Base-by-base conservation (phyloP, 306 rosid species). In the Quercus agrifolia region DNA sequence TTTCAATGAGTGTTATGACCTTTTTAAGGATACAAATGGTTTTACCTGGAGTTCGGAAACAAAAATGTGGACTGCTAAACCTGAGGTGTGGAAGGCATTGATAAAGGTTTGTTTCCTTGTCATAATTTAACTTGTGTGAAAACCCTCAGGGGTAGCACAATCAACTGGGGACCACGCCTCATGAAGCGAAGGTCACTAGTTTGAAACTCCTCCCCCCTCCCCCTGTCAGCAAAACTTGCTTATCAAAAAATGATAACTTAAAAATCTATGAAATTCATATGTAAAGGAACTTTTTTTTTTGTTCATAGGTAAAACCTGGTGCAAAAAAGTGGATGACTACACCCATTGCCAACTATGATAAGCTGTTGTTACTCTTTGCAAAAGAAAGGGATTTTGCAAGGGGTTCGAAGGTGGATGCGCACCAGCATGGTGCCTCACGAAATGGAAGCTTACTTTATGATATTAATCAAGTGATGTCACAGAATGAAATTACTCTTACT, bases 241-340 rank as follows among this genome's bases (percentile, higher is more conserved):
- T 49, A 49, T 49, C 4, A 49, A 49, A 49, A 49, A 12, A 12
- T 49, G 54, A 49, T 49, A 12, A 49, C 54, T 49, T 49, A 12
- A 49, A 49, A 35, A 35, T 12, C 54, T 49, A 49, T 49, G 54
- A 49, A 49, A 49, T 49, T 49, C 54, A 12, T 49, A 49, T 21
- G 13, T 58, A 58, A 8, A 21, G 64, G 28, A 58, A 21, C 31
- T n/a, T 4, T 27, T 2, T 62, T 14, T 62, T 14, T 13, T 62
- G 15, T 1, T 62, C 18, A 7, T 62, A 74, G 83, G 83, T 31
- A 56, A 80, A 77, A 28, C 83, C 79, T 8, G 79, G 75, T n/a
- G 83, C 83, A 25, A 74, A 62, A 71, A 80, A 80, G 49, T 80
- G 83, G 79, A 80, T 74, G 75, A 64, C 66, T 67, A 80, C 83